Base-by-base conservation (phyloP, 2,329 filamentous ascomycete genomes). In the Aspergillus chevalieri region DNA sequence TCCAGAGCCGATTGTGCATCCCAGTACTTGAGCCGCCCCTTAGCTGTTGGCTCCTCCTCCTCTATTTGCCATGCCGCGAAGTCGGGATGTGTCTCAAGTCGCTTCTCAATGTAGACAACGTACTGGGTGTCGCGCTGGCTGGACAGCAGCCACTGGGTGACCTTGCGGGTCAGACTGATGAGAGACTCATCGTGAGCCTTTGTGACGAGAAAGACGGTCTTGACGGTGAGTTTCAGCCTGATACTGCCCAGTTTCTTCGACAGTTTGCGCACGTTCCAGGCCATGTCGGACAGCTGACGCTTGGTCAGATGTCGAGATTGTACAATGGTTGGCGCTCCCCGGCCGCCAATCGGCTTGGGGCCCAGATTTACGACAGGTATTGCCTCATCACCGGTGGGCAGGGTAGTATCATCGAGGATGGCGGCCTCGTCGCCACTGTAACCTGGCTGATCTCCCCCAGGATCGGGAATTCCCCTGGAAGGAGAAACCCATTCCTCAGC, bases 221-320 rank as follows among this genome's bases (percentile, higher is more conserved):
- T 83, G 56, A 95, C 89, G 47, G 85, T 85, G 57, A 95, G 82
- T 66, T 86, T 87, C 54, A 98, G 77, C 50, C 85, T 82, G 66
- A 97, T 84, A 68, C 84, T 90, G 46, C 89, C 87, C 51, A 97
- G 73, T 52, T 88, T 86, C 63, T 95, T 87, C 26, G 88, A 92
- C 51, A 98, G 75, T 69, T 96, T 89, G 44, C 93, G 80, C 50
- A 97, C 93, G 22, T 92, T 91, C 83, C 92, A 91, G 0, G 92
- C 91, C 92, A 98, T 97, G 61, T 97, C 93, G 12, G 87, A 90
- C 39, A 98, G 78, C 69, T 98, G 89, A 67, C 88, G 90, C 74
- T 97, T 97, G 1, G 91, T 96, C 57, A 97, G 77, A 45, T 96
- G 80, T n/a, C 92, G 81, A 51, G 82, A 84, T 49, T 83, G 75